Evolutionary conservation across 2,329 filamentous ascomycete genomes (phyloP).

Genomic region (Aspergillus tanneri): DNA sequence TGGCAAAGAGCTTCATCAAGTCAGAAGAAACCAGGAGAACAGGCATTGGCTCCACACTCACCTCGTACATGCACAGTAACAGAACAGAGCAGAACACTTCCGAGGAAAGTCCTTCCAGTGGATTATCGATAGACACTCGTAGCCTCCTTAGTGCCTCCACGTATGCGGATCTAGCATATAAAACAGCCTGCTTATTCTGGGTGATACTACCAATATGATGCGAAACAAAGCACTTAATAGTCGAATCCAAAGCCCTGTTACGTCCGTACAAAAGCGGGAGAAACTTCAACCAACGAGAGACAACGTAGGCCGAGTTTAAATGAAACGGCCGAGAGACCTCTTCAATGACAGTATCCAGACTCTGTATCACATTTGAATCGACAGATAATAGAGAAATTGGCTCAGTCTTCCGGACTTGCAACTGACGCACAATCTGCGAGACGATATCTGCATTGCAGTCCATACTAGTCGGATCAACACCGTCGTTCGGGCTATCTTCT

Average conservation of each 20-base stretch:
- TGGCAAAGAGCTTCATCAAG: conserved; percentile 25
- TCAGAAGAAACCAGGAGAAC: conserved; percentile 6
- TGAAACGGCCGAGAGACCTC: conserved; percentile 24
- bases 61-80: conserved; percentile 33
- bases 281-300: conserved; percentile 25
- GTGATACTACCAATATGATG: conserved; percentile 26
- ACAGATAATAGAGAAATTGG: conserved; percentile 9
- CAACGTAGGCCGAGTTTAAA: conserved; percentile 17
- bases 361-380: conserved; percentile 24
- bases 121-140: conserved; percentile 20
- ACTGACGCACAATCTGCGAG: conserved; percentile 2
- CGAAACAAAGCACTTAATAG: conserved; percentile 28
- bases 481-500: not conserved
- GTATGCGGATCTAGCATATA: conserved; percentile 27
- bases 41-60: conserved; percentile 10
- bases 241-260: conserved; percentile 25
- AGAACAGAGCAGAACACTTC: conserved; percentile 31
- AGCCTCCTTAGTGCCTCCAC: conserved; percentile 26
- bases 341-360: conserved; percentile 21
- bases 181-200: conserved; percentile 22
- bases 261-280: conserved; percentile 28
- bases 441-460: not conserved
- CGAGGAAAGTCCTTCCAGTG: conserved; percentile 24
- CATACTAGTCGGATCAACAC: not conserved
- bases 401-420: not conserved